Conservation (phyloP, 2,329 filamentous ascomycete genomes). For the Chrysoporthe deuterocubensis region DNA sequence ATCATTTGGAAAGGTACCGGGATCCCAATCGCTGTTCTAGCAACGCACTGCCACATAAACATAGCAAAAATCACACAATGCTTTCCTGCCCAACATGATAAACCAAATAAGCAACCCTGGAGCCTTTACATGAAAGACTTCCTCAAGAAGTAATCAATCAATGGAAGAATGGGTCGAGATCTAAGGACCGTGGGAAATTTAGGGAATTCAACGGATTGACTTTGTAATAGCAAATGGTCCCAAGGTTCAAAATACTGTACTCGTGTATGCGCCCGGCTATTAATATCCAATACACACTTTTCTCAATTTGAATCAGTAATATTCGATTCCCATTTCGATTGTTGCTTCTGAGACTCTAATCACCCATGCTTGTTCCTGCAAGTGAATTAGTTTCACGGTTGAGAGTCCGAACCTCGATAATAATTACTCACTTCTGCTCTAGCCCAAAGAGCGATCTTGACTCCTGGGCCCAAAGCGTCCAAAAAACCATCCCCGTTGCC, state of each 20-base stretch:
- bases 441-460: conserved; percentile 13
- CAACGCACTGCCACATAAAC: no score
- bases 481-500: conserved; percentile 10
- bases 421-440: conserved; percentile 8
- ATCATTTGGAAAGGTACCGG: no score
- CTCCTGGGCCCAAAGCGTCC: conserved; percentile 5
- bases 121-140: no score
- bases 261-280: not conserved
- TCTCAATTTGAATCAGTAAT: not conserved
- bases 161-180: no score
- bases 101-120: no score
- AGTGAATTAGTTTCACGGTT: not conserved
- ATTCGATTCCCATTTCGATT: conserved; percentile 14
- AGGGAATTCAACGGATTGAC: no score
- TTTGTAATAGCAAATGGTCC: no score
- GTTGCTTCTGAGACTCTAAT: conserved; percentile 6
- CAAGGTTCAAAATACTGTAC: not conserved
- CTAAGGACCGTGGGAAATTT: no score
- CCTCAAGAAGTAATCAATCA: no score
- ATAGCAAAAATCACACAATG: no score
- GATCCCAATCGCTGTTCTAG: no score
- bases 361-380: conserved; percentile 5
- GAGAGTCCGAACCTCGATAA: not conserved
- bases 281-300: not conserved
- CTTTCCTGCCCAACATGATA: no score